Evolutionary conservation across 805 yeast genomes (phyloP).

Genomic region (Starmera pachycereana): DNA sequence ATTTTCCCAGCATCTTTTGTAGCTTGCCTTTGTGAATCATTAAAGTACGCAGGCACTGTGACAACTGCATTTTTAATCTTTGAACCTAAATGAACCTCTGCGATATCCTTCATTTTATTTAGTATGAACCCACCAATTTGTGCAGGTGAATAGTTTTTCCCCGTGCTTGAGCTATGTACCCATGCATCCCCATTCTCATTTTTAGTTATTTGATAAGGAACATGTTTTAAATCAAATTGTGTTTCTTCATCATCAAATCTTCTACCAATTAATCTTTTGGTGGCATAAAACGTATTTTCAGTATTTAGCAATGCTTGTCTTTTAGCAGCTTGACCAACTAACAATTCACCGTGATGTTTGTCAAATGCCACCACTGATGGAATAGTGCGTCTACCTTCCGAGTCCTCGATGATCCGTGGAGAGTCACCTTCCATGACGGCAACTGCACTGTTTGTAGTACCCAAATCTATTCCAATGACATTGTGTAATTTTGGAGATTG

Average conservation of each 20-base stretch:
- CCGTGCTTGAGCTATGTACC: constrained; percentile 26
- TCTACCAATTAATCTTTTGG: constrained; percentile 74
- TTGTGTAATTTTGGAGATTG: constrained; percentile 1
- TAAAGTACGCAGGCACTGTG: constrained; percentile 78
- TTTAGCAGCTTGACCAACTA: constrained; percentile 65
- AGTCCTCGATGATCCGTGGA: constrained; percentile 62
- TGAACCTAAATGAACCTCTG: constrained; percentile 39
- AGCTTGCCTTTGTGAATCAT: constrained; percentile 74
- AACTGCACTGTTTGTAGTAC: constrained; percentile 82
- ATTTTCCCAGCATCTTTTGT: constrained; percentile 66
- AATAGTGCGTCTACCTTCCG: constrained; percentile 71
- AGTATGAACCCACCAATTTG: constrained; percentile 63
- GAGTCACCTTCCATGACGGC: constrained; percentile 60
- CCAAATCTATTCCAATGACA: constrained; percentile 74
- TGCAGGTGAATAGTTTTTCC: constrained; percentile 49
- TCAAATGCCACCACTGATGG: constrained; percentile 70
- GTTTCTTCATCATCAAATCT: constrained; percentile 59
- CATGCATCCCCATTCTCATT: constrained; percentile 61
- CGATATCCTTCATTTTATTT: constrained; percentile 50
- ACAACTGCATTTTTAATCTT: constrained; percentile 59
- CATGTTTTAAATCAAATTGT: constrained; percentile 50
- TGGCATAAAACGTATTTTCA: constrained; percentile 70
- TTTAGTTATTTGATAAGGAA: constrained; percentile 54
- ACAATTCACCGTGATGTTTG: constrained; percentile 27
- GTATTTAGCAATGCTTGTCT: constrained; percentile 72